Evolutionary conservation across 306 rosid species (phyloP), one percentile per base, ranked within the genome.

Genomic region (Betula pendula): DNA sequence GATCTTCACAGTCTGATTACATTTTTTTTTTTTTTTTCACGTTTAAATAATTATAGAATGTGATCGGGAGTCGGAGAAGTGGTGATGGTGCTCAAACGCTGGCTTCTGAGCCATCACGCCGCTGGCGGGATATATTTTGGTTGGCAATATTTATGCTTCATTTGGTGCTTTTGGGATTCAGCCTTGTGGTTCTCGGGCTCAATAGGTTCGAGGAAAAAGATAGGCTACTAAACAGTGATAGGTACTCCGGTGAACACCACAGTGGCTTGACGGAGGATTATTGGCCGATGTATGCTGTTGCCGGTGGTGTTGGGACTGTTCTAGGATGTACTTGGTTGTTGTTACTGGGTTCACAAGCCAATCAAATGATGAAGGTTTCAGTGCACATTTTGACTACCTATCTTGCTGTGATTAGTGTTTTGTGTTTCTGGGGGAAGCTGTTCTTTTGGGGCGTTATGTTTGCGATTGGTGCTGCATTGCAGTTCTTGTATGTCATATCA

Each of bases 81-180:
- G 75, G 81, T 5, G 87, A 72, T 44, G 81, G 79, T n/a, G 74
- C 84, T 77, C 91, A 83, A 81, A 80, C 80, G 62, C 77, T 84
- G 85, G 82, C 66, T 59, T 76, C 87, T 50, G 97, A 81, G 76
- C 86, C 90, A 44, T 77, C 86, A 6, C 89, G 97, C 67, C 89
- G 87, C 25, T 95, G 96, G 97, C 93, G 88, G 0, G 98, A 95
- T n/a, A 76, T 92, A 63, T 95, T 95, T 83, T 95, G 98, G 98
- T 85, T 80, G 78, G 90, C 86, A 22, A 68, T 89, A 35, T 95
- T 95, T 78, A 60, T 89, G 63, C 80, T 87, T 80, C 98, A 95
- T 75, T 84, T 89, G 91, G 76, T 89, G 78, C 80, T 87, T 42
- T 10, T 95, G 75, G 98, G 97, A 66, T 82, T 85, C 7, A 81